Evolutionary conservation across 106 monocot genomes (phyloP).

Genomic region (Amphibolis antarctica): DNA sequence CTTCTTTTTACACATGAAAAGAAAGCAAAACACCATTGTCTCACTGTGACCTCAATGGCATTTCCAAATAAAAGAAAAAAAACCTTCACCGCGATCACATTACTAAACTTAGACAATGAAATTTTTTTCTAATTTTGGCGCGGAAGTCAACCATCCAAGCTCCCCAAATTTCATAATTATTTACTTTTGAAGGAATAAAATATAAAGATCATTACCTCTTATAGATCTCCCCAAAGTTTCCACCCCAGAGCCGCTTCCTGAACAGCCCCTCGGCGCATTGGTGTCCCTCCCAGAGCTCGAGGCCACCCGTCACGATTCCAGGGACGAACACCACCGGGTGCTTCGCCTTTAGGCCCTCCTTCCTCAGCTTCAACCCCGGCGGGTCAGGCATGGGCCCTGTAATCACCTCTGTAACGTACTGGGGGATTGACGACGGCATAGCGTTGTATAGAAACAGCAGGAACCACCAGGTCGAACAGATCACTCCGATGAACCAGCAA

Average conservation of each 20-base stretch:
- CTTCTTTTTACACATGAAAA: no score
- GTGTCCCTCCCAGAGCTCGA: constrained; percentile 98
- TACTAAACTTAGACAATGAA: no score
- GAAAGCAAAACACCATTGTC: no score
- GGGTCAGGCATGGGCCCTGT: constrained; percentile 87
- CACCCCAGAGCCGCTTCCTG: constrained; percentile 91
- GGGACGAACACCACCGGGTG: constrained; percentile 98
- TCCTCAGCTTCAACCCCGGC: constrained; percentile 76
- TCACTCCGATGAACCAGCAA: constrained; percentile 73
- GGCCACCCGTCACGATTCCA: constrained; percentile 91
- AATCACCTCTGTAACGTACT: constrained; percentile 95
- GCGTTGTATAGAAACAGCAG: constrained; percentile 90
- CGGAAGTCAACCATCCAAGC: no score
- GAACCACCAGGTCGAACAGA: constrained; percentile 87
- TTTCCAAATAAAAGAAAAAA: no score
- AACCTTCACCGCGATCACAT: no score
- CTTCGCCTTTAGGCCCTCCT: constrained; percentile 64
- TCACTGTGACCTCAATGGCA: no score
- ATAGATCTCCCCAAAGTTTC: constrained; percentile 84
- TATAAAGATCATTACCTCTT: constrained; percentile 42
- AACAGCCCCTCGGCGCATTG: constrained; percentile 91
- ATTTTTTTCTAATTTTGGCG: no score
- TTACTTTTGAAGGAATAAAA: not conserved
- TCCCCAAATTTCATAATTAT: no score
- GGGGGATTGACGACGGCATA: constrained; percentile 90